phyloP scores from a whole-genome alignment of 2,329 filamentous ascomycete genomes.

The Dothideomycetes sp. region DNA sequence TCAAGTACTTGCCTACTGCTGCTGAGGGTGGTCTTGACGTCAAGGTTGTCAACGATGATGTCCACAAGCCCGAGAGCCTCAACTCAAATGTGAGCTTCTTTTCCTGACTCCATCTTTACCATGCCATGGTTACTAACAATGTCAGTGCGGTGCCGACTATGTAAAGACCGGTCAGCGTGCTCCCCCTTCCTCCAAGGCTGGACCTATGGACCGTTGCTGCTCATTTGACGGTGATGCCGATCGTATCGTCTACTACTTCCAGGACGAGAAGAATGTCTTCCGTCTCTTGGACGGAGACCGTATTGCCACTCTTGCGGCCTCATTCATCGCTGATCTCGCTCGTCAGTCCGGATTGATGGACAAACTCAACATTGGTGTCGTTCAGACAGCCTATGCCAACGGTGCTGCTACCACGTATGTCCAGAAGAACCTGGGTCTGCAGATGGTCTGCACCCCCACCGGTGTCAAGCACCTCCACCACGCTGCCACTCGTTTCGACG shows the following conservation, averaged over 20 bases:
- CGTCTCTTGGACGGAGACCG: constrained; percentile 92
- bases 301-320: constrained; percentile 87
- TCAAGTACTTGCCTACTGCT: constrained; percentile 68
- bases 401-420: constrained; percentile 90
- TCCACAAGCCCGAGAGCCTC: constrained; percentile 77
- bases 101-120: neutral
- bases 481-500: constrained; percentile 87
- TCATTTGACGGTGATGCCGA: constrained; percentile 95
- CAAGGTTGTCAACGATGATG: constrained; percentile 85
- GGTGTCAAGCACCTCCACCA: constrained; percentile 98
- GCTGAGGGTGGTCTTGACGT: constrained; percentile 64
- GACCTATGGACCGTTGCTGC: constrained; percentile 68
- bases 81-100: constrained; percentile 69
- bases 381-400: constrained; percentile 97
- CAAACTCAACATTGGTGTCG: constrained; percentile 81
- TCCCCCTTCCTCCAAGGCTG: constrained; percentile 71
- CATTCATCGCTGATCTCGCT: constrained; percentile 84
- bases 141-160: constrained; percentile 82
- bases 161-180: constrained; percentile 96
- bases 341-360: constrained; percentile 68
- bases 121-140: constrained; percentile 1
- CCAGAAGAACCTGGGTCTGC: constrained; percentile 74
- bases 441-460: constrained; percentile 86
- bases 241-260: constrained; percentile 90
- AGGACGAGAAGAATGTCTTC: constrained; percentile 73